phyloP scores from a whole-genome alignment of 2,329 filamentous ascomycete genomes.

The Cytospora chrysosperma region DNA sequence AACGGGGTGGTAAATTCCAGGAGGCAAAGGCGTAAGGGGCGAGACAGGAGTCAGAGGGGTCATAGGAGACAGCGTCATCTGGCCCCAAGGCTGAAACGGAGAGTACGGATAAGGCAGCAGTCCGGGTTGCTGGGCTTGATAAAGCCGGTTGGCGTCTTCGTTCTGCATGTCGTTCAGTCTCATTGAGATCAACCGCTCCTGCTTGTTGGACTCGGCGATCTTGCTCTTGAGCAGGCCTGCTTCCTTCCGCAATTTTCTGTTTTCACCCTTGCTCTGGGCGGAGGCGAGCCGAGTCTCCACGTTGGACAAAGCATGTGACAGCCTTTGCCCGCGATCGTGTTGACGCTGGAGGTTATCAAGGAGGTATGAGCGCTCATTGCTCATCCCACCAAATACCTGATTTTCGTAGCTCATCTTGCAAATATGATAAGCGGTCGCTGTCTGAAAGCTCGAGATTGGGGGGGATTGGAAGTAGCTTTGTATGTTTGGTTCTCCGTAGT shows the following conservation, averaged over 20 bases:
- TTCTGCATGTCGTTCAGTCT: slow-evolving; percentile 50
- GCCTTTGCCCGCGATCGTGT: slow-evolving; percentile 36
- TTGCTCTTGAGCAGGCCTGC: slow-evolving; percentile 41
- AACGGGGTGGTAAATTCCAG: slow-evolving; percentile 14
- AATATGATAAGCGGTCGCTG: background rate
- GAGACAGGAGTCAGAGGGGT: slow-evolving; percentile 22
- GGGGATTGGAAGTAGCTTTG: background rate
- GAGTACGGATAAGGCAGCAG: slow-evolving; percentile 8
- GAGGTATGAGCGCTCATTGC: slow-evolving; percentile 49
- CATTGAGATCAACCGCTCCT: slow-evolving; percentile 45
- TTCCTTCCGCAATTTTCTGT: slow-evolving; percentile 39
- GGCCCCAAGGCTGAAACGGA: slow-evolving; percentile 3
- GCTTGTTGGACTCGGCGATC: slow-evolving; percentile 44
- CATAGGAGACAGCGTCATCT: slow-evolving; percentile 8
- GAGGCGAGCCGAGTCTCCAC: slow-evolving; percentile 34
- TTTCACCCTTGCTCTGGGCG: slow-evolving; percentile 22
- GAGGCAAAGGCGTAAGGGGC: slow-evolving; percentile 20
- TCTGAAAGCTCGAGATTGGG: background rate
- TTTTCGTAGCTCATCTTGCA: slow-evolving; percentile 34
- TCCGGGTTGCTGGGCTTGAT: slow-evolving; percentile 32
- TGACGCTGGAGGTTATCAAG: slow-evolving; percentile 41
- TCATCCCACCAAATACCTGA: slow-evolving; percentile 43
- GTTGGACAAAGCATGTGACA: slow-evolving; percentile 40
- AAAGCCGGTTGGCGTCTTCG: slow-evolving; percentile 47
- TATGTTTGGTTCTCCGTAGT: background rate